Evolutionary conservation across 2,329 filamentous ascomycete species (phyloP), one percentile per base, ranked within the genome.

Genomic region (Fusarium cyanostomum): DNA sequence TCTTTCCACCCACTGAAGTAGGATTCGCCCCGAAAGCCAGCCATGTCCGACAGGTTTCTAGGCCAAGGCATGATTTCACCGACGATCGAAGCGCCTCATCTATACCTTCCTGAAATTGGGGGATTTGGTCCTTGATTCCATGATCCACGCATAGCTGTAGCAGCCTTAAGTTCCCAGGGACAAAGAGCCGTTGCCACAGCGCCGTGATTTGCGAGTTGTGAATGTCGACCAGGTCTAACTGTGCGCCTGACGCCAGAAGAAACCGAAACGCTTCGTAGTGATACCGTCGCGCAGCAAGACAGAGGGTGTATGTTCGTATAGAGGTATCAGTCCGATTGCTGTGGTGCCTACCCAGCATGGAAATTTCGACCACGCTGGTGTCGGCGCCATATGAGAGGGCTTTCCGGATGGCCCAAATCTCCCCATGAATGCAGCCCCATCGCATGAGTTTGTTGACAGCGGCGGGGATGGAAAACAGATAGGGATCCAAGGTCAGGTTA

Each of bases 341-440:
- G 21, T 6, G 6, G 21, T 21, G 21, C 21, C 6, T 21, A 21
- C 21, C 6, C 21, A 4, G 4, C 21, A 21, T 21, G n/a, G 5
- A 12, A 11, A 24, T 10, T n/a, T 50, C 24, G 11, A 50, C 27
- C 8, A 50, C 34, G 18, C 27, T 50, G 46, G 16, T 8, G 16
- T 50, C 26, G 10, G 46, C 46, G 10, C 46, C 35, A 8, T 50
- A 31, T 3, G 26, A 33, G 11, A 50, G 7, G 27, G 46, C 46
- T 31, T 50, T 50, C 27, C 33, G 5, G 15, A 50, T 26, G 8
- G 46, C 46, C 46, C 34, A 50, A 3, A 8, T 31, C 11, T 50
- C 46, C 8, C 34, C 46, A 31, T 31, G 15, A 15, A 41, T 3
- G 46, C 46, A 50, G 7, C 46, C 46, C 46, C 46, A 50, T 41